phyloP scores from a whole-genome alignment of 306 rosid genomes.

The Medicago ruthenica region DNA sequence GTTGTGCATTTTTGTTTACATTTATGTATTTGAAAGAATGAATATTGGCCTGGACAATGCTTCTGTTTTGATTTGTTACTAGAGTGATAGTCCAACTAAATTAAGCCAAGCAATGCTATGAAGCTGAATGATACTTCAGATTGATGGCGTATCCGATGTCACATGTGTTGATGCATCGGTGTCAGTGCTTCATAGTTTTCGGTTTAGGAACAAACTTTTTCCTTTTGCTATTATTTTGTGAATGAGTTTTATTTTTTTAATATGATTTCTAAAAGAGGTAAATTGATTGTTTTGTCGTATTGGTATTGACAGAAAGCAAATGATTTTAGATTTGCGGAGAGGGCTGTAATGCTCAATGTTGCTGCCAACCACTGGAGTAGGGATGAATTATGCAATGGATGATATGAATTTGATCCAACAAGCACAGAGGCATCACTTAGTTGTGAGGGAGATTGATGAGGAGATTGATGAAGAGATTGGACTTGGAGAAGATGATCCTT shows the following conservation, averaged over 20 bases:
- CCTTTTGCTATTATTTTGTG: background rate
- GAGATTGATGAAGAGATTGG: constrained; percentile 97
- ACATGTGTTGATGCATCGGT: background rate
- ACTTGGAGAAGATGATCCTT: constrained; percentile 91
- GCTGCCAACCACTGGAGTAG: constrained; percentile 66
- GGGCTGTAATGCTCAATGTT: constrained; percentile 91
- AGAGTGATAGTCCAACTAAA: constrained; percentile 20
- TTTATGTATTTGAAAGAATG: constrained; percentile 37
- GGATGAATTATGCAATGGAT: constrained; percentile 93
- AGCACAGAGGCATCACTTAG: constrained; percentile 91
- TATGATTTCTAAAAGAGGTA: background rate
- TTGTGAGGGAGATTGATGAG: constrained; percentile 89
- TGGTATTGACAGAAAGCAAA: constrained; percentile 39
- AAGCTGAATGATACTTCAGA: constrained; percentile 24
- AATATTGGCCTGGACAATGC: constrained; percentile 21
- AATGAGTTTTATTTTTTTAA: constrained; percentile 17
- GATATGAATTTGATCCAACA: constrained; percentile 95
- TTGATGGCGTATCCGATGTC: background rate
- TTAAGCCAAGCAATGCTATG: constrained; percentile 35
- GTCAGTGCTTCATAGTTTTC: background rate
- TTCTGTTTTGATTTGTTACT: constrained; percentile 20
- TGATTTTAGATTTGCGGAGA: constrained; percentile 41
- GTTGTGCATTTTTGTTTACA: constrained; percentile 32
- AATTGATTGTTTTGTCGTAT: constrained; percentile 11
- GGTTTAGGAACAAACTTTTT: background rate